Evolutionary conservation across 2,329 filamentous ascomycete genomes (phyloP).

Genomic region (Colletotrichum sp.): DNA sequence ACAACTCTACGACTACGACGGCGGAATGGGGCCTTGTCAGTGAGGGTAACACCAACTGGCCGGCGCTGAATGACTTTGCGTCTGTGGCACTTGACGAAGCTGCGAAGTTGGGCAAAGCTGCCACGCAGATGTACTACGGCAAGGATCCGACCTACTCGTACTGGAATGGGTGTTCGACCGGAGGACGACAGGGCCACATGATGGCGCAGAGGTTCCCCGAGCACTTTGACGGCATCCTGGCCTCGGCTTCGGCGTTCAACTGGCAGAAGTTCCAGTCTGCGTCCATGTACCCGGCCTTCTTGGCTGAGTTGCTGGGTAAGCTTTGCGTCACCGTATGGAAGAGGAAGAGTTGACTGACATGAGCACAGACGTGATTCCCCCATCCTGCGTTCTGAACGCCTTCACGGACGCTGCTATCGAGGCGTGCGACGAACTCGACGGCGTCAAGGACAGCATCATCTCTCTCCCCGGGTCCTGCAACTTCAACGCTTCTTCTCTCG

Average conservation of each 20-base stretch:
- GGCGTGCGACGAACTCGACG: constrained; percentile 52
- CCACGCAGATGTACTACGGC: constrained; percentile 53
- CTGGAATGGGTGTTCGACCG: constrained; percentile 64
- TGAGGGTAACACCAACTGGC: neutral
- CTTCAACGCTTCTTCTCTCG: neutral
- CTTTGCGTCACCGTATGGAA: neutral
- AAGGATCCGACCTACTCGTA: constrained; percentile 48
- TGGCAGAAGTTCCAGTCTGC: constrained; percentile 17
- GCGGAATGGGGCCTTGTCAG: neutral
- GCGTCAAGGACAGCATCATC: constrained; percentile 51
- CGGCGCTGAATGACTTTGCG: neutral
- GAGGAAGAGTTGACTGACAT: neutral
- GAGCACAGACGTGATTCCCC: neutral
- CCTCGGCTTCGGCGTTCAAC: constrained; percentile 46
- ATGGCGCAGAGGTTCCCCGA: constrained; percentile 58
- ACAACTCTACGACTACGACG: neutral
- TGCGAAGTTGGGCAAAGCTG: constrained; percentile 44
- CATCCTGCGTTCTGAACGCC: constrained; percentile 34
- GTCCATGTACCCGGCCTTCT: neutral
- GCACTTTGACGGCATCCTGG: constrained; percentile 63
- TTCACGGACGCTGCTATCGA: constrained; percentile 36
- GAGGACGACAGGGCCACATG: constrained; percentile 63
- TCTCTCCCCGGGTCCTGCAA: neutral
- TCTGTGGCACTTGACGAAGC: neutral
- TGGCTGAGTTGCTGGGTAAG: neutral